Evolutionary conservation across 768 basidiomycete species (phyloP).

Genomic region (Trametes cubensis): DNA sequence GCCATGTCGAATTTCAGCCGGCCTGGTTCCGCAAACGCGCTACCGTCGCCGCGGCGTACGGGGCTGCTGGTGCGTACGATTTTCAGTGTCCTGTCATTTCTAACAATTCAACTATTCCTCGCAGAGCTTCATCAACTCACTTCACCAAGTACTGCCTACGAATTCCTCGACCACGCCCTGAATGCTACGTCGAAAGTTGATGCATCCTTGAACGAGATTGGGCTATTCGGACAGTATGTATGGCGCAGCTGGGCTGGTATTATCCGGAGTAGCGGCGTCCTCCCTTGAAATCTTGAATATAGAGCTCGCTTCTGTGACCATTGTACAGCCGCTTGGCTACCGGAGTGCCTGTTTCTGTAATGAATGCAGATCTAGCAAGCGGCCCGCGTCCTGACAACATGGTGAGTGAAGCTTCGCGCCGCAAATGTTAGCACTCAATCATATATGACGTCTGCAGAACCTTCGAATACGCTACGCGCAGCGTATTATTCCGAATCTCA

Average conservation of each 20-base stretch:
- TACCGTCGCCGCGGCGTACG: slow-evolving; percentile 67
- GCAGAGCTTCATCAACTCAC: slow-evolving; percentile 81
- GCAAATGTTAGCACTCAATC: too few species aligned
- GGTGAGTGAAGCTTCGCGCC: too few species aligned
- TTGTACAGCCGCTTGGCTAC: too few species aligned
- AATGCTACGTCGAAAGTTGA: slow-evolving; percentile 49
- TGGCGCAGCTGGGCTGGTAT: slow-evolving; percentile 74
- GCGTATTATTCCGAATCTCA: background rate
- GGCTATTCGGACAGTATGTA: slow-evolving; percentile 61
- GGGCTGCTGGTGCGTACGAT: slow-evolving; percentile 46
- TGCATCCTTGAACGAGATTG: slow-evolving; percentile 52
- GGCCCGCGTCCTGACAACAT: too few species aligned
- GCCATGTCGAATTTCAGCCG: slow-evolving; percentile 42
- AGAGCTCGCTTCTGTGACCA: too few species aligned
- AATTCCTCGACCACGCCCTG: slow-evolving; percentile 70
- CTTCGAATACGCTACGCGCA: background rate
- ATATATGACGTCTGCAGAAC: too few species aligned
- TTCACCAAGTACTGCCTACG: slow-evolving; percentile 66
- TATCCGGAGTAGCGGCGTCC: slow-evolving; percentile 63
- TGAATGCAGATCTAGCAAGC: too few species aligned
- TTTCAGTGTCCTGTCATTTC: background rate
- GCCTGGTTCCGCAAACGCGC: slow-evolving; percentile 75
- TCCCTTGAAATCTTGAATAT: slow-evolving; percentile 7
- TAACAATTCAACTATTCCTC: background rate
- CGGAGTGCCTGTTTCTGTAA: too few species aligned